phyloP scores from a whole-genome alignment of 257 asterid species.

The Fraxinus pennsylvanica region DNA sequence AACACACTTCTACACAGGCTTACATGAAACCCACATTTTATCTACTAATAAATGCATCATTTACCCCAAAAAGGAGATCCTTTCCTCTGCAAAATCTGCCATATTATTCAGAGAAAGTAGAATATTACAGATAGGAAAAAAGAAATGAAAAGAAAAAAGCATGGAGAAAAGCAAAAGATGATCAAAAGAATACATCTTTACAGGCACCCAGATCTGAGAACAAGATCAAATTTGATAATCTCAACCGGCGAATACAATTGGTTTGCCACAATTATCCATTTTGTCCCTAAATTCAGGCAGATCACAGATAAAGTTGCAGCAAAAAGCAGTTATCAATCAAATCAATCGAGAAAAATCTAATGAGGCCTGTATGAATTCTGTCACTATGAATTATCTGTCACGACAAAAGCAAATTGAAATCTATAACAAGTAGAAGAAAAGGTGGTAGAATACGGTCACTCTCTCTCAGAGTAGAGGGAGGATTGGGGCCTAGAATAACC shows the following conservation, averaged over 20 bases:
- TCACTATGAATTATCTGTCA: not conserved
- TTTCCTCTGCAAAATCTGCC: constrained; percentile 51
- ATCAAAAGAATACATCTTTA: constrained; percentile 61
- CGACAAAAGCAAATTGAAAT: not conserved
- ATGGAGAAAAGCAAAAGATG: constrained; percentile 46
- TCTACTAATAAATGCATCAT: constrained; percentile 31
- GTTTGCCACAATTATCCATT: constrained; percentile 30
- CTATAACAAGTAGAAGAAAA: not conserved
- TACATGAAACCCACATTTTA: constrained; percentile 38
- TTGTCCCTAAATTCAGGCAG: constrained; percentile 25
- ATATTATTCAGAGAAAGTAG: constrained; percentile 45
- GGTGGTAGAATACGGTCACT: not conserved
- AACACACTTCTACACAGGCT: constrained; percentile 30
- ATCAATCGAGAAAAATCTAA: not conserved
- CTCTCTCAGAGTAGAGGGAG: constrained; percentile 5
- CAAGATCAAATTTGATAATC: constrained; percentile 33
- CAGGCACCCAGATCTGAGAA: constrained; percentile 55
- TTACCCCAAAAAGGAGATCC: constrained; percentile 38
- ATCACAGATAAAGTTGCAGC: constrained; percentile 27
- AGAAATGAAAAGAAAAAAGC: constrained; percentile 39
- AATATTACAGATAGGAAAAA: constrained; percentile 44
- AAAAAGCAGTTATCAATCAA: not conserved
- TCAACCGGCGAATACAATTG: constrained; percentile 36
- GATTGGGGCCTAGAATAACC: not conserved
- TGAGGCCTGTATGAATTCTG: not conserved